Base-by-base conservation (phyloP, 306 rosid species). In the Cucurbita pepo region DNA sequence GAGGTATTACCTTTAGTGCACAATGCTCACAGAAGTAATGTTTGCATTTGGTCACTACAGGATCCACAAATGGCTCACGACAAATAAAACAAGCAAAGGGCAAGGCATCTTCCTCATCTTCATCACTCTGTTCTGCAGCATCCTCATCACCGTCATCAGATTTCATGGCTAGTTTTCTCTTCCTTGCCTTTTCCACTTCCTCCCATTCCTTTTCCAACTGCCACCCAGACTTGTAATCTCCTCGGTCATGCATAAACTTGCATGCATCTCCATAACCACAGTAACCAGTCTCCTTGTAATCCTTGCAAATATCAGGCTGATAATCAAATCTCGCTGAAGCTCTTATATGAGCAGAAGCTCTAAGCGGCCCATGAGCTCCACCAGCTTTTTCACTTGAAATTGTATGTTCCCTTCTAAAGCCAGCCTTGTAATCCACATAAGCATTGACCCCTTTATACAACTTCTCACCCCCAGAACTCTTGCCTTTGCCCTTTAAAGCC, bases 231-330 rank as follows among this genome's bases (percentile, higher is more conserved):
- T 91, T 89, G 85, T 91, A 91, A 74, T 91, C 97, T 75, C 96
- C 97, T n/a, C 96, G 90, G 79, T 89, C 97, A 78, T 91, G 97
- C 97, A 89, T 87, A 75, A 91, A 91, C 78, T 91, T 89, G 75
- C 94, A 89, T 0, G 97, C 64, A 78, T 89, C 94, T 62, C 94
- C 97, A 69, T 89, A 89, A 16, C 96, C 96, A 81, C 94, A 87
- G 59, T 87, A 91, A 61, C 96, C 94, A 45, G 96, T 89, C 81
- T 89, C 93, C 83, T 91, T 91, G 81, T 87, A 91, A 77, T 91
- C 97, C 83, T 87, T 91, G 75, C 97, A 91, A 57, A 87, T 89
- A 75, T 89, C 97, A 21, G 96, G 97, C 82, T 91, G 96, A 82
- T 91, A 91, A 87, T 91, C 93, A 82, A 89, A 87, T 77, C 97